These are phyloP conservation scores for Lodderomyces beijingensis DNA, from an alignment of 1,139 yeast species.

Conservation along the genomic window DNA sequence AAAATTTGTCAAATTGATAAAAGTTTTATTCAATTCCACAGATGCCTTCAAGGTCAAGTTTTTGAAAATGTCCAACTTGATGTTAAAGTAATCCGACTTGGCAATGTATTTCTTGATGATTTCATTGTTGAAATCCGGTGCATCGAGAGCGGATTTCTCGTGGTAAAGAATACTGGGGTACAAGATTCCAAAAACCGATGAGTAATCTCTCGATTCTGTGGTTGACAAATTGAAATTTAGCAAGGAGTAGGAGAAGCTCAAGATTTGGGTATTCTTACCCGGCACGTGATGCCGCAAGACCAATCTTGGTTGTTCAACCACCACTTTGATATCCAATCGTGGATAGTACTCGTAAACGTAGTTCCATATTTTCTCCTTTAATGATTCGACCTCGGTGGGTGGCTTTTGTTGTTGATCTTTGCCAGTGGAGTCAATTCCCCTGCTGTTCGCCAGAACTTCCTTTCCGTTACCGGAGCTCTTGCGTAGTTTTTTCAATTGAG, in stretches of 20 bases:
- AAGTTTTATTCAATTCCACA: constrained; percentile 20
- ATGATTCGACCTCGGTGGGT: constrained; percentile 7
- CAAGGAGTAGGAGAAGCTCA: constrained; percentile 36
- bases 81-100: constrained; percentile 8
- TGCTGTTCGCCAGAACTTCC: constrained; percentile 1
- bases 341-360: constrained; percentile 42
- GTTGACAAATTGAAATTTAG: constrained; percentile 35
- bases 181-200: constrained; percentile 31
- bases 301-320: constrained; percentile 42
- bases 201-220: constrained; percentile 32
- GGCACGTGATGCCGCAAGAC: constrained; percentile 28
- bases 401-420: not conserved
- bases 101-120: constrained; percentile 21
- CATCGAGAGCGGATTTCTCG: constrained; percentile 18
- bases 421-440: not conserved
- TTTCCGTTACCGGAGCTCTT: constrained; percentile 2
- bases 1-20: constrained; percentile 27
- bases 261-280: constrained; percentile 22
- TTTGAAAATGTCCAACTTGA: constrained; percentile 25
- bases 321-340: constrained; percentile 33
- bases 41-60: constrained; percentile 25
- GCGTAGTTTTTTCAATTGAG: constrained; percentile 22
- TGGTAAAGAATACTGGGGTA: constrained; percentile 31
- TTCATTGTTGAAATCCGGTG: constrained; percentile 12
- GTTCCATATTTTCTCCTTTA: constrained; percentile 10